These are phyloP conservation scores for Ceratobasidium sp. DNA, from an alignment of 1,284 basidiomycete genomes.

Conservation along the genomic window DNA sequence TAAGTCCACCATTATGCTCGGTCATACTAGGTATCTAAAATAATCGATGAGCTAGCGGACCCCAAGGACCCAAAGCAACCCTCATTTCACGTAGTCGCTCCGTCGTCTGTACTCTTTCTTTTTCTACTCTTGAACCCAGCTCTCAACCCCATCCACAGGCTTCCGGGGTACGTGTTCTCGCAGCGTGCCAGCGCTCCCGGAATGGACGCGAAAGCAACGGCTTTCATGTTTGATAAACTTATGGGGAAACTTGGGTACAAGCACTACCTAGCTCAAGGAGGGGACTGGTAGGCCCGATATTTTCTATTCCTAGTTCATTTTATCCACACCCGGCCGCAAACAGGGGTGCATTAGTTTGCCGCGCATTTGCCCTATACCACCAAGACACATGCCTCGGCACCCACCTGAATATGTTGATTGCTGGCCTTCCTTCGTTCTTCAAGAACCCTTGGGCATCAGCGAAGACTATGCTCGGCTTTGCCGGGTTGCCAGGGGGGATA, in stretches of 20 bases:
- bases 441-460: constrained; percentile 42
- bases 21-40: constrained; percentile 45
- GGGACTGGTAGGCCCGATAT: constrained; percentile 47
- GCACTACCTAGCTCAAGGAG: constrained; percentile 49
- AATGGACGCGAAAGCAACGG: constrained; percentile 42
- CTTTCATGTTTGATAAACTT: constrained; percentile 47
- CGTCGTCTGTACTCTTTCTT: constrained; percentile 44
- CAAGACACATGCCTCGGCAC: constrained; percentile 47
- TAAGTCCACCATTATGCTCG: no score
- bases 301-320: background rate
- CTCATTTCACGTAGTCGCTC: constrained; percentile 48
- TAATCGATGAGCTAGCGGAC: constrained; percentile 47
- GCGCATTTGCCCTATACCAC: constrained; percentile 47
- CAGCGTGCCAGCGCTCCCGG: constrained; percentile 46
- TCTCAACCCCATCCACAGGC: constrained; percentile 23
- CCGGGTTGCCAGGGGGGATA: constrained; percentile 48
- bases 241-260: constrained; percentile 49
- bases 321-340: no score
- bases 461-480: constrained; percentile 44
- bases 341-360: constrained; percentile 48
- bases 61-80: constrained; percentile 47
- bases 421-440: constrained; percentile 25
- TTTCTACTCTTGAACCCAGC: background rate
- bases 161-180: constrained; percentile 49
- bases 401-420: constrained; percentile 43